Evolutionary conservation across 805 yeast species (phyloP).

Genomic region (Wickerhamomyces bovis): DNA sequence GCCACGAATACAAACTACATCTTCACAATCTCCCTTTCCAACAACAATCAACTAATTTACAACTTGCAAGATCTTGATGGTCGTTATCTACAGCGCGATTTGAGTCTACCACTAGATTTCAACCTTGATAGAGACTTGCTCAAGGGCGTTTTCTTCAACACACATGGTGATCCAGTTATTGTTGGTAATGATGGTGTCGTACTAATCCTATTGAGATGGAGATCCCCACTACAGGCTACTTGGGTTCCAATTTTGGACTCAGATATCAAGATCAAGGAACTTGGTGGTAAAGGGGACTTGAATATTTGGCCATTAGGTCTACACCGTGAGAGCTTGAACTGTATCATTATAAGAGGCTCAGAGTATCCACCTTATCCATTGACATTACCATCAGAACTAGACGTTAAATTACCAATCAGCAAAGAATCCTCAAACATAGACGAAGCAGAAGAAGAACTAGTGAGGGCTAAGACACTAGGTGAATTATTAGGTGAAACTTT

Average conservation of each 20-base stretch:
- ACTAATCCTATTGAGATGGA: conserved; percentile 70
- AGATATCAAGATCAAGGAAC: conserved; percentile 40
- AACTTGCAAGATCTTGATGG: conserved; percentile 42
- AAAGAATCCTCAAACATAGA: conserved; percentile 13
- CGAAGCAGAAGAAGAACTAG: conserved; percentile 56
- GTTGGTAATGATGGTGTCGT: conserved; percentile 76
- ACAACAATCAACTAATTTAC: conserved; percentile 28
- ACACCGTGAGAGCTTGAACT: conserved; percentile 60
- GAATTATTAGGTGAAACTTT: conserved; percentile 54
- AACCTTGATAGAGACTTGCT: conserved; percentile 25
- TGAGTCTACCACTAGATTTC: conserved; percentile 36
- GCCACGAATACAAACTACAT: conserved; percentile 25
- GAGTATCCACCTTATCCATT: conserved; percentile 78
- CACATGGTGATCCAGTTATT: conserved; percentile 85
- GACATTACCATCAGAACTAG: conserved; percentile 76
- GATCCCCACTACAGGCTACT: conserved; percentile 64
- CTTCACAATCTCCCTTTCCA: conserved; percentile 27
- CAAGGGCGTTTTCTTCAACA: conserved; percentile 77
- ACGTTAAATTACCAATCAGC: conserved; percentile 58
- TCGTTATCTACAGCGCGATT: conserved; percentile 42
- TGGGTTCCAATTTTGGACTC: conserved; percentile 82
- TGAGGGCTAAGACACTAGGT: conserved; percentile 57
- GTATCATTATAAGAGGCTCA: conserved; percentile 68
- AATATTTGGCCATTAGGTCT: conserved; percentile 87
- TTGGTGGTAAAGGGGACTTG: conserved; percentile 48